Conservation (phyloP, 768 basidiomycete species). For the Tulasnella sp. region DNA sequence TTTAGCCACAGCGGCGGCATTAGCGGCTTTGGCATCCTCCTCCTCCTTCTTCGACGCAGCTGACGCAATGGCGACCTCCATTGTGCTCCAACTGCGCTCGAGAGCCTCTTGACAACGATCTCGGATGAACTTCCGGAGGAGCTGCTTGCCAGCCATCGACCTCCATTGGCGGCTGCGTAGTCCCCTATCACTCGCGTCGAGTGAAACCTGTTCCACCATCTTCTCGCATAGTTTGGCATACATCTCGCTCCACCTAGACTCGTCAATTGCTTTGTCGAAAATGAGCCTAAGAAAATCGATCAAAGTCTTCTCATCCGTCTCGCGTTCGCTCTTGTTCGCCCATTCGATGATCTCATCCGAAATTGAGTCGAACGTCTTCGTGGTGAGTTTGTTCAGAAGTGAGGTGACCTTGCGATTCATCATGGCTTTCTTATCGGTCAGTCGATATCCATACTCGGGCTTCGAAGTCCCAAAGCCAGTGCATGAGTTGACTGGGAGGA, state of each 20-base stretch:
- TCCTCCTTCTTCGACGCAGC: too few species aligned
- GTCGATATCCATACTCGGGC: too few species aligned
- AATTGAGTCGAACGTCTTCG: slow-evolving; percentile 39
- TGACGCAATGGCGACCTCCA: too few species aligned
- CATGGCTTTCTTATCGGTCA: too few species aligned
- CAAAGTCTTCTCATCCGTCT: slow-evolving; percentile 36
- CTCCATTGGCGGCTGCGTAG: slow-evolving; percentile 28
- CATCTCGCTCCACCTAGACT: slow-evolving; percentile 38
- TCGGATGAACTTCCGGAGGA: slow-evolving; percentile 40
- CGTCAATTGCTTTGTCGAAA: slow-evolving; percentile 42
- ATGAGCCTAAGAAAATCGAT: slow-evolving; percentile 36
- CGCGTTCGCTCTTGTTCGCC: slow-evolving; percentile 35
- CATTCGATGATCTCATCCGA: slow-evolving; percentile 37
- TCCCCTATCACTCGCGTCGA: slow-evolving; percentile 31
- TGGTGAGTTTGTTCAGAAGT: slow-evolving; percentile 40
- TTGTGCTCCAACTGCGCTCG: too few species aligned
- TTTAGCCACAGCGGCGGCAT: too few species aligned
- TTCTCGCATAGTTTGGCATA: slow-evolving; percentile 36
- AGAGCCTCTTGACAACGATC: slow-evolving; percentile 40
- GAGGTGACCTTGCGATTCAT: slow-evolving; percentile 41
- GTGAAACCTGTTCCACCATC: slow-evolving; percentile 31
- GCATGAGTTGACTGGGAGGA: too few species aligned
- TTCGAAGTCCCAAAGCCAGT: too few species aligned
- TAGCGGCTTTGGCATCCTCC: too few species aligned
- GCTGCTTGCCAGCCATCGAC: slow-evolving; percentile 31